Evolutionary conservation across 495 filamentous ascomycete genomes (phyloP), one percentile per base, ranked within the genome.

Genomic region (Poronia punctata): DNA sequence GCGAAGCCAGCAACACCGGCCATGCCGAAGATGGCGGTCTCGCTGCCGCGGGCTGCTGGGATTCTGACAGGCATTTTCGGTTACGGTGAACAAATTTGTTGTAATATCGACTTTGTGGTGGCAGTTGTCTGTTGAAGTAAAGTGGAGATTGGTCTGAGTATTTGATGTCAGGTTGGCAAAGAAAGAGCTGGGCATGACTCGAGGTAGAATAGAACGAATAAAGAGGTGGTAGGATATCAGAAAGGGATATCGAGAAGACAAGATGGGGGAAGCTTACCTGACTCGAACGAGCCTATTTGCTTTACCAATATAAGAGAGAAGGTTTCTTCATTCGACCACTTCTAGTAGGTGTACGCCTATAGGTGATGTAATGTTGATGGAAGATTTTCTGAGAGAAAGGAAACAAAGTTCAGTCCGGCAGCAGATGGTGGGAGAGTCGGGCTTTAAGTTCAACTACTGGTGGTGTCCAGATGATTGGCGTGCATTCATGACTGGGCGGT

Each of bases 51-150:
- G 40, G 66, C 59, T 28, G 46, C 57, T 52, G 69, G 67, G 44
- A 72, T 58, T 44, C 67, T 61, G 60, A 69, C 53, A 30, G 64
- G 62, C 69, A 73, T 72, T 43, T 45, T 71, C 47, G 51, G 34
- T 50, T 30, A 42, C 32, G 17, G 11, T n/a, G 28, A 43, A 28
- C 24, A 28, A 26, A 48, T 40, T 43, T 30, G 49, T 45, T 49
- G 37, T 33, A 42, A 40, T 27, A 45, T 22, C 30, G 41, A 33
- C 35, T 35, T 60, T 59, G 46, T 51, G 49, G 29, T 36, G 43
- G 36, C 26, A 32, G 27, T 33, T 14, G 28, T 33, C 37, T 40
- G 34, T 19, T 35, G 44, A 11, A 11, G 23, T 36, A 17, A 37
- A 40, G 41, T 45, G 40, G 35, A 35, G 41, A 40, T 49, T 45